phyloP scores from a whole-genome alignment of 352 stramenopile species.

The Pythium chondricola region DNA sequence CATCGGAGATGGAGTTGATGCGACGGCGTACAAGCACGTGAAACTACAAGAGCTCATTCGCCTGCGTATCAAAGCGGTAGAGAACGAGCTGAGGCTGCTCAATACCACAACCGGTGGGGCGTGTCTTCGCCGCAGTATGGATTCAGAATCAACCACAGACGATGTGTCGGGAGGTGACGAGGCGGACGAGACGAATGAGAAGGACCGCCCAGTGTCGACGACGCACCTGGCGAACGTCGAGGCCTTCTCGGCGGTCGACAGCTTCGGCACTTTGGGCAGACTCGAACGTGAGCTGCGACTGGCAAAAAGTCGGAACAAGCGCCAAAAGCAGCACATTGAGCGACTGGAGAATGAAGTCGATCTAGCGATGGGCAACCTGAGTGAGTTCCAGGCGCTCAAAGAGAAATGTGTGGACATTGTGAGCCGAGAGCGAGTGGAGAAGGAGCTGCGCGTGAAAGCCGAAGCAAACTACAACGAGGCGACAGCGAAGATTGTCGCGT shows the following conservation, averaged over 20 bases:
- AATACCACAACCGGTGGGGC: constrained; percentile 22
- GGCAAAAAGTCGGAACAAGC: constrained; percentile 68
- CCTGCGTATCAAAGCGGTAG: constrained; percentile 51
- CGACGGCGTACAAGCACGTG: constrained; percentile 61
- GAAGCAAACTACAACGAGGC: constrained; percentile 56
- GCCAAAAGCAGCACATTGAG: constrained; percentile 39
- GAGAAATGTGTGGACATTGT: constrained; percentile 73
- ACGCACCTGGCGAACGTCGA: constrained; percentile 55
- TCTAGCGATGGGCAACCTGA: constrained; percentile 31
- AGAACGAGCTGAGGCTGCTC: constrained; percentile 50
- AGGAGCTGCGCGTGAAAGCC: constrained; percentile 73
- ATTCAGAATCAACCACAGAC: not conserved
- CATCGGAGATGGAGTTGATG: constrained; percentile 40
- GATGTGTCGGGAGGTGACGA: not conserved
- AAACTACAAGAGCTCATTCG: constrained; percentile 64
- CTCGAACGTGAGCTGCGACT: constrained; percentile 69
- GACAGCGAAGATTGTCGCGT: constrained; percentile 82
- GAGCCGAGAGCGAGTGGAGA: constrained; percentile 78
- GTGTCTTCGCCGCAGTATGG: no score
- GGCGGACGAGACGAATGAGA: not conserved
- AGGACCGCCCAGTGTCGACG: not conserved
- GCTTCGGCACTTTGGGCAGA: constrained; percentile 45
- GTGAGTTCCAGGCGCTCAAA: constrained; percentile 64
- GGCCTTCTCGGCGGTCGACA: constrained; percentile 54
- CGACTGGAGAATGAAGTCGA: constrained; percentile 51